These are phyloP conservation scores for Colletotrichum higginsianum DNA, from an alignment of 2,329 filamentous ascomycete genomes.

Conservation along the genomic window DNA sequence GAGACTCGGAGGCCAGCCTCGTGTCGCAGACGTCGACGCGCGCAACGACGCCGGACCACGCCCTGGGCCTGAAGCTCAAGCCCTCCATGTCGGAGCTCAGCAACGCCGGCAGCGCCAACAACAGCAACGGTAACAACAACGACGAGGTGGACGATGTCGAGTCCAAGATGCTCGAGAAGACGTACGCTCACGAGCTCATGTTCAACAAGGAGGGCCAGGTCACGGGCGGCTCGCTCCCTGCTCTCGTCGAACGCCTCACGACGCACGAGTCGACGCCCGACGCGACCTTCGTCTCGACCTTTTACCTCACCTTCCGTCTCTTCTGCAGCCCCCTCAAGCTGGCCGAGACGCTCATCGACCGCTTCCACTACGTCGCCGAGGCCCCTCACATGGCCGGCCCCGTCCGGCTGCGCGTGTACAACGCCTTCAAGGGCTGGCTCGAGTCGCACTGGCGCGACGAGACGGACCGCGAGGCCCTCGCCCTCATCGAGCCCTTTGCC, in stretches of 20 bases:
- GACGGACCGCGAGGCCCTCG: slow-evolving; percentile 82
- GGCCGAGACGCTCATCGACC: slow-evolving; percentile 85
- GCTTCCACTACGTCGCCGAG: slow-evolving; percentile 92
- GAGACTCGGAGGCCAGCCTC: slow-evolving; percentile 85
- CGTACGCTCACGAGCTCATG: slow-evolving; percentile 90
- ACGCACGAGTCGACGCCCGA: slow-evolving; percentile 95
- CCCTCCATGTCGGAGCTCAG: slow-evolving; percentile 79
- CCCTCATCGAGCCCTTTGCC: slow-evolving; percentile 85
- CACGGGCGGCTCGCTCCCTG: slow-evolving; percentile 90
- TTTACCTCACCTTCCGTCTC: slow-evolving; percentile 95
- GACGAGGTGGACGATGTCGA: slow-evolving; percentile 87
- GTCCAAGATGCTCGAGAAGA: slow-evolving; percentile 88
- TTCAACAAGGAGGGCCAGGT: slow-evolving; percentile 96
- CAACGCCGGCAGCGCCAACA: slow-evolving; percentile 71
- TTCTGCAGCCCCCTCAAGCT: slow-evolving; percentile 88
- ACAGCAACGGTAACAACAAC: slow-evolving; percentile 65
- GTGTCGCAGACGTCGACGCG: slow-evolving; percentile 88
- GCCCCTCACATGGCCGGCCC: slow-evolving; percentile 80
- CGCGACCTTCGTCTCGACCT: slow-evolving; percentile 91
- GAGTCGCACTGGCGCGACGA: slow-evolving; percentile 95
- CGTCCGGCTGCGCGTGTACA: slow-evolving; percentile 92
- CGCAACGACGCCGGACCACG: slow-evolving; percentile 86
- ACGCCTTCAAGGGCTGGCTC: slow-evolving; percentile 97
- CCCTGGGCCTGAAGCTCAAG: slow-evolving; percentile 68
- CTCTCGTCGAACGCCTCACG: slow-evolving; percentile 93